phyloP scores from a whole-genome alignment of 306 rosid genomes.

The Cucurbita ficifolia region DNA sequence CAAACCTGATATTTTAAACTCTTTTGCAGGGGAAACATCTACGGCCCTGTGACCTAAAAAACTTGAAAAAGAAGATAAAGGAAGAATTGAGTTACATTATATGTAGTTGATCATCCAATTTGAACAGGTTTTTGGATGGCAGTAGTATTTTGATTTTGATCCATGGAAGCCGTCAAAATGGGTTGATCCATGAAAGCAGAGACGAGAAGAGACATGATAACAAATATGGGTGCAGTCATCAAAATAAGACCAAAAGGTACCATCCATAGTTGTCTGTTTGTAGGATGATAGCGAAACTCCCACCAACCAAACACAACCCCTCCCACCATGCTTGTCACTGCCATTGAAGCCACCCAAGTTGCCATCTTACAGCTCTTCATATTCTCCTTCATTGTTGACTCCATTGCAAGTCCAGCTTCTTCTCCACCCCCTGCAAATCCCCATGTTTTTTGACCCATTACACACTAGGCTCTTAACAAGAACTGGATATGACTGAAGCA shows the following conservation, averaged over 20 bases:
- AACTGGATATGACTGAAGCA: not conserved
- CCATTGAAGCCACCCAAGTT: constrained; percentile 1
- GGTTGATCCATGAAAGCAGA: constrained; percentile 11
- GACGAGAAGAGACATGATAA: constrained; percentile 36
- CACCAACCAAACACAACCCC: constrained; percentile 53
- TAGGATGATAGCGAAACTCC: constrained; percentile 41
- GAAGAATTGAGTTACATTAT: not conserved
- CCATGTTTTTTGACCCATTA: not conserved
- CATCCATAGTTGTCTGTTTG: constrained; percentile 72
- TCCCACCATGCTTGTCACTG: constrained; percentile 36
- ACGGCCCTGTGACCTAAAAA: not conserved
- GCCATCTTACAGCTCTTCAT: not conserved
- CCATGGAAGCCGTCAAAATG: not conserved
- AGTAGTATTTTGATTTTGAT: not conserved
- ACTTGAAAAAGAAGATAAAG: not conserved
- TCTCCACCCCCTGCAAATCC: not conserved
- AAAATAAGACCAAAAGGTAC: constrained; percentile 77
- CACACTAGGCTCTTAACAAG: not conserved
- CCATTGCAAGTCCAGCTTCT: not conserved
- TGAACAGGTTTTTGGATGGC: constrained; percentile 1
- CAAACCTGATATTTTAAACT: not conserved
- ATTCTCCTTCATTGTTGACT: not conserved
- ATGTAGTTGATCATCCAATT: not conserved
- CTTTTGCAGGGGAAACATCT: not conserved
- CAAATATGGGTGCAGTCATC: constrained; percentile 39